Evolutionary conservation across 1,284 basidiomycete species (phyloP), one percentile per base, ranked within the genome.

Genomic region (Tilletiopsis washingtonensis): DNA sequence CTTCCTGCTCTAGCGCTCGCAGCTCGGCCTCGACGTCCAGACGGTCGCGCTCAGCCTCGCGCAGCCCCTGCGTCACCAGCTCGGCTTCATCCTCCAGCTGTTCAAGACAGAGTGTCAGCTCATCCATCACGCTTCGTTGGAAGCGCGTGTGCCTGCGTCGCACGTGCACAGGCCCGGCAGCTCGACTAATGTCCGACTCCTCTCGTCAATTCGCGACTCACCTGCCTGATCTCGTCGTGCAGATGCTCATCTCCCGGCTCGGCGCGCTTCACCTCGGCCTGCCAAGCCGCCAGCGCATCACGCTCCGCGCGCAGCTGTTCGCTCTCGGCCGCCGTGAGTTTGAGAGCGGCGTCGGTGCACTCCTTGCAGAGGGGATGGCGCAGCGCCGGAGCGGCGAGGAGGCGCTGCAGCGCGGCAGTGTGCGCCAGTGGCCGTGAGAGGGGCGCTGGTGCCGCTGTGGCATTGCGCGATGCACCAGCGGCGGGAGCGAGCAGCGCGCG

Each of bases 291-390:
- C 23, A 64, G 93, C 0, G 89, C 88, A 64, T 97, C 91, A 43
- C 89, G 78, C 68, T 97, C 91, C 67, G 84, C 84, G 74, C 86
- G 88, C 3, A 85, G 84, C 75, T 94, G 87, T 51, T 94, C 88
- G 11, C 96, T 79, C 68, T 91, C 84, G 38, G 81, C 80, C 63
- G 86, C 83, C 47, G 97, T 81, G 26, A 82, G 81, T 3, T 79
- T 78, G 40, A 93, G 80, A 40, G 96, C 76, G 47, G 85, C 81
- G 64, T 87, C 84, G 2, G 91, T 89, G 74, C 94, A 99, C 67
- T 94, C 90, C 1, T 85, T 82, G 72, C 94, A 99, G 9, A 99
- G 79, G 3, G 94, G 94, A 74, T 98, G 93, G 73, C 93, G 88
- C 45, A 94, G 81, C 19, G 44, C 51, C 1, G 54, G 45, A 9